Evolutionary conservation across 768 basidiomycete genomes (phyloP).

Genomic region (Hypholoma fasciculare): DNA sequence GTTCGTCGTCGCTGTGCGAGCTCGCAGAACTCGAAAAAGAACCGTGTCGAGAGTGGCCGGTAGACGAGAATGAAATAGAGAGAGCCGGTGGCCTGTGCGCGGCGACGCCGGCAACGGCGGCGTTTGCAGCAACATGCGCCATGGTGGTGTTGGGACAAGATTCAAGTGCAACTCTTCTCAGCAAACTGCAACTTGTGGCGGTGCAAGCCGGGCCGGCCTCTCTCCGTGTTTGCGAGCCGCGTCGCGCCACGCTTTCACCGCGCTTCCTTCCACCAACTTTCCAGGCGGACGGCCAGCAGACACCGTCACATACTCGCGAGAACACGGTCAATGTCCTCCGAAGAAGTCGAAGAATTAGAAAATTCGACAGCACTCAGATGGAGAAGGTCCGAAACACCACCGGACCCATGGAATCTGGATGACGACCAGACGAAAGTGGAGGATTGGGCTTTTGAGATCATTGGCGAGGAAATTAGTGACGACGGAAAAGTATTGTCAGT

Average conservation of each 20-base stretch:
- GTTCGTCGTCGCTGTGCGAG: conserved; percentile 23
- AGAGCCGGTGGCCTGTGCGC: conserved; percentile 15
- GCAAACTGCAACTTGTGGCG: background rate
- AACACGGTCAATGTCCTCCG: too few species aligned
- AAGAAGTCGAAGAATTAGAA: too few species aligned
- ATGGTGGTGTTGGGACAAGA: conserved; percentile 4
- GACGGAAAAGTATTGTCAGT: conserved; percentile 31
- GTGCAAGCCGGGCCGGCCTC: background rate
- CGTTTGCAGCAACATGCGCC: conserved; percentile 14
- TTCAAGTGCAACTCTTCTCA: background rate
- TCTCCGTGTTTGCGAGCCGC: background rate
- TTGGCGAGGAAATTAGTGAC: conserved; percentile 40
- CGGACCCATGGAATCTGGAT: conserved; percentile 26
- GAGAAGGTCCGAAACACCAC: conserved; percentile 18
- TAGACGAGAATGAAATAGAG: conserved; percentile 11
- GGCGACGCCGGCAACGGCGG: conserved; percentile 9
- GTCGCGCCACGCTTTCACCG: too few species aligned
- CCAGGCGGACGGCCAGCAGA: too few species aligned
- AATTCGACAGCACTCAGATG: conserved; percentile 2
- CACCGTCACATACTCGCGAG: too few species aligned
- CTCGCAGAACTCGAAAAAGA: conserved; percentile 25
- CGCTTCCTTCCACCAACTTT: too few species aligned
- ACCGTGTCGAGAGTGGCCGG: conserved; percentile 11
- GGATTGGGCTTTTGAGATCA: conserved; percentile 34
- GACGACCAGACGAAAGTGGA: conserved; percentile 16